A percentile compares a stretch with the other conserved stretches of the same genome.
Evolutionary conservation across 768 basidiomycete species (phyloP).

Genomic region (Leccinum imitatum): DNA sequence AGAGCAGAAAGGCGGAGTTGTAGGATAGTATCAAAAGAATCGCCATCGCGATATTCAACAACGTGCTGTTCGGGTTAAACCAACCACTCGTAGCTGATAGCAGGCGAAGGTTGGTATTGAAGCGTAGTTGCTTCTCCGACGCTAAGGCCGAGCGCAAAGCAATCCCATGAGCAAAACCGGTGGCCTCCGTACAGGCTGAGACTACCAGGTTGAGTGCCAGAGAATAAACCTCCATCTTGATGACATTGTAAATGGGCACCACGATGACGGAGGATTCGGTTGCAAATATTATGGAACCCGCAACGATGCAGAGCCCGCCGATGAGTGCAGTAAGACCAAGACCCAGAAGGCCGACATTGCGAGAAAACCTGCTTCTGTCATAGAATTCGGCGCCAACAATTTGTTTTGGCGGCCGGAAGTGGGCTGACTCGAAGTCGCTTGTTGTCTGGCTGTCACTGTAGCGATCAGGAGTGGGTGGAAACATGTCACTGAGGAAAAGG

Average conservation of each 20-base stretch:
- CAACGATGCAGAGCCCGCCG: too few relatives aligned
- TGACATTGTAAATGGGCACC: constrained; percentile 10
- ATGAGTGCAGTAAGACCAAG: too few relatives aligned
- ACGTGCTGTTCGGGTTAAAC: constrained; percentile 25
- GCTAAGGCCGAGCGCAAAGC: constrained; percentile 28
- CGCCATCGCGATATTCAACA: constrained; percentile 23
- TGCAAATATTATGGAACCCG: constrained; percentile 14
- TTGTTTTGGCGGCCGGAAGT: too few relatives aligned
- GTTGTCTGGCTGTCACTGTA: too few relatives aligned
- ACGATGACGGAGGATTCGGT: constrained; percentile 21
- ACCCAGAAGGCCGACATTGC: too few relatives aligned
- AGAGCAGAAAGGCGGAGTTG: constrained; percentile 20
- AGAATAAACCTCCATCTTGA: constrained; percentile 20
- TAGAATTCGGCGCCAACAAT: too few relatives aligned
- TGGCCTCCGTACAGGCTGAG: constrained; percentile 28
- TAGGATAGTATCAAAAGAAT: constrained; percentile 31
- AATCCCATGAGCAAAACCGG: constrained; percentile 27
- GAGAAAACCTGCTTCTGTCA: too few relatives aligned
- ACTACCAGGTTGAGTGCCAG: constrained; percentile 25
- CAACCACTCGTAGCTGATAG: constrained; percentile 22
- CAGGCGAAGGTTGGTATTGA: constrained; percentile 32
- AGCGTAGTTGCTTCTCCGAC: constrained; percentile 23
- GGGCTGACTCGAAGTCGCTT: too few relatives aligned
- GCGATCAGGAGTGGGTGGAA: too few relatives aligned
- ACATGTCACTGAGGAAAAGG: background rate